Conservation (phyloP, 2,329 filamentous ascomycete species). For the Zymoseptoria brevis region DNA sequence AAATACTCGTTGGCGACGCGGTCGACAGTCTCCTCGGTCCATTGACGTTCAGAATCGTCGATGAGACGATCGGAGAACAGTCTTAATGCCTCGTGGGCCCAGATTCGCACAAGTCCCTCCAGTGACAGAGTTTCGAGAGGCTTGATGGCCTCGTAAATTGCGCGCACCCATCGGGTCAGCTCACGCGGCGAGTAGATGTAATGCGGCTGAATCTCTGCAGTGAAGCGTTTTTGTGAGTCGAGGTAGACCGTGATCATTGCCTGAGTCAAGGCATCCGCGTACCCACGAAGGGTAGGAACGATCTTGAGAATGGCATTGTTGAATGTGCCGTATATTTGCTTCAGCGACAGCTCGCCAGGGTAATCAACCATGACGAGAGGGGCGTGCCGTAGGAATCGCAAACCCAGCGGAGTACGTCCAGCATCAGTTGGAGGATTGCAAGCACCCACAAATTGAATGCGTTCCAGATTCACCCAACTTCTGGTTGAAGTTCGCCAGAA, state of each 20-base stretch:
- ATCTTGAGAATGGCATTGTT: constrained; percentile 95
- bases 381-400: constrained; percentile 88
- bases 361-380: constrained; percentile 99
- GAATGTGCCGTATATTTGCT: constrained; percentile 98
- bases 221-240: constrained; percentile 90
- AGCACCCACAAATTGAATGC: constrained; percentile 97
- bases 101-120: constrained; percentile 90
- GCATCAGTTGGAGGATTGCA: constrained; percentile 98
- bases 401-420: constrained; percentile 87
- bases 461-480: constrained; percentile 93
- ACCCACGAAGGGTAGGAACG: constrained; percentile 86
- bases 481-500: constrained; percentile 99
- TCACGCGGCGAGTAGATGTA: constrained; percentile 99
- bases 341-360: constrained; percentile 85
- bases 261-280: constrained; percentile 85
- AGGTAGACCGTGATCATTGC: constrained; percentile 97
- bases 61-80: constrained; percentile 97
- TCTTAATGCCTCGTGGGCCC: constrained; percentile 93
- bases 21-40: constrained; percentile 83
- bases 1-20: constrained; percentile 86
- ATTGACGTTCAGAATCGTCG: constrained; percentile 83
- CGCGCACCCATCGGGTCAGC: constrained; percentile 92
- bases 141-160: constrained; percentile 92
- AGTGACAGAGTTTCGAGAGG: constrained; percentile 80
- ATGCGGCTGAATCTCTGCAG: constrained; percentile 91